Conservation (phyloP, 768 basidiomycete species). For the Strobilomyces confusus region DNA sequence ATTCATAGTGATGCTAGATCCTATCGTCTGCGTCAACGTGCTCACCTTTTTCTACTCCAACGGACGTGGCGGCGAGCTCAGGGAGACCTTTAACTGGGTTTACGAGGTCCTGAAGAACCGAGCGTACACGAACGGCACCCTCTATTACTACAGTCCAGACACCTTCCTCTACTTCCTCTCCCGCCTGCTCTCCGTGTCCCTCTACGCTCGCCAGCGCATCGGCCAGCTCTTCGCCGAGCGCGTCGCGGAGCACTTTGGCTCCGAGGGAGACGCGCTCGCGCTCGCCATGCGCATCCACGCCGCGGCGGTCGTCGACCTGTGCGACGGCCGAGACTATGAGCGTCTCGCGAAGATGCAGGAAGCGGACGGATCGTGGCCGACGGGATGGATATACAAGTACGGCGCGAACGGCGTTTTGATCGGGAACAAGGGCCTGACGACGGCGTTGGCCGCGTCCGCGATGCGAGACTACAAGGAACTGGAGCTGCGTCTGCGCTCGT, state of each 20-base stretch:
- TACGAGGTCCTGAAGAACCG: constrained; percentile 20
- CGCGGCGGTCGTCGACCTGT: constrained; percentile 7
- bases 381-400: constrained; percentile 20
- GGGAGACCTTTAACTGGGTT: constrained; percentile 21
- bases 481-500: constrained; percentile 10
- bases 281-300: constrained; percentile 19
- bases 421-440: constrained; percentile 21
- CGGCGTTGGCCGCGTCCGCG: constrained; percentile 18
- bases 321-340: constrained; percentile 15
- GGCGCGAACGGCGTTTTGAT: constrained; percentile 1
- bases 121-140: constrained; percentile 18
- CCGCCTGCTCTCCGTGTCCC: constrained; percentile 15
- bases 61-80: constrained; percentile 14
- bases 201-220: constrained; percentile 12
- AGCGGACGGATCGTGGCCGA: constrained; percentile 20
- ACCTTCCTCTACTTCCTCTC: constrained; percentile 23
- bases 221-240: constrained; percentile 15
- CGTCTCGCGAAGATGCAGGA: constrained; percentile 15
- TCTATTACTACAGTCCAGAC: constrained; percentile 18
- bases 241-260: constrained; percentile 13
- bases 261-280: constrained; percentile 17
- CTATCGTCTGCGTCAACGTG: constrained; percentile 16
- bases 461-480: constrained; percentile 12
- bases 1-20: constrained; percentile 4
- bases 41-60: constrained; percentile 22